These are phyloP conservation scores for Picea sitchensis DNA, from an alignment of 75 land plant species.

Conservation along the genomic window DNA sequence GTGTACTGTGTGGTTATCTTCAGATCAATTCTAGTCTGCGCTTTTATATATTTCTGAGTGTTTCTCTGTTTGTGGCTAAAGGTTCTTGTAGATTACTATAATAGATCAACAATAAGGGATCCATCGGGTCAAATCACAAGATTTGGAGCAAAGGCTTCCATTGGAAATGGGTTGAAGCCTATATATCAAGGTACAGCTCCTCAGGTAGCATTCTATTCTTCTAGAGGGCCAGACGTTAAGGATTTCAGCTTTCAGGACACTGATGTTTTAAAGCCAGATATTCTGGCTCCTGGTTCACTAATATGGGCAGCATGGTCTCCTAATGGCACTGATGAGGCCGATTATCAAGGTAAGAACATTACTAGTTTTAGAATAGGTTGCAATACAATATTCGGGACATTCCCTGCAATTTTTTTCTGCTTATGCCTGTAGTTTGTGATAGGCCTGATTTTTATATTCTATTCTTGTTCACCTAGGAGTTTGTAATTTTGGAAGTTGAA, in stretches of 20 bases:
- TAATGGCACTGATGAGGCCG: conserved; percentile 75
- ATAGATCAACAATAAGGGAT: conserved; percentile 58
- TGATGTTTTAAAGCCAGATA: conserved; percentile 92
- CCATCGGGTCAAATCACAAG: conserved; percentile 54
- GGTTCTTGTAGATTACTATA: conserved; percentile 81
- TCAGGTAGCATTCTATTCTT: conserved; percentile 81
- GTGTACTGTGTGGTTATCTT: too few relatives aligned
- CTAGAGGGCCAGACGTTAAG: conserved; percentile 87
- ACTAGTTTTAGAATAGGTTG: not conserved
- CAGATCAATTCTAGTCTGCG: not conserved
- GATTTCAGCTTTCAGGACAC: conserved; percentile 75
- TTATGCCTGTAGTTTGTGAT: not conserved
- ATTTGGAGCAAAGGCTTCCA: conserved; percentile 61
- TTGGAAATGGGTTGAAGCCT: conserved; percentile 75
- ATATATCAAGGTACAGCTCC: conserved; percentile 62
- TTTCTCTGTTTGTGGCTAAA: conserved; percentile 12
- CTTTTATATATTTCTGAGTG: not conserved
- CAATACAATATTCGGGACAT: too few relatives aligned
- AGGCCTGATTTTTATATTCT: too few relatives aligned
- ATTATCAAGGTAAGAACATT: conserved; percentile 59
- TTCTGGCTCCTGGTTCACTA: conserved; percentile 86
- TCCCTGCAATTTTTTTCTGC: not conserved
- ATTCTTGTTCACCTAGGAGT: too few relatives aligned
- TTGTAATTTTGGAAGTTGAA: too few relatives aligned
- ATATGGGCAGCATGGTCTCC: conserved; percentile 99